These are phyloP conservation scores for Parascedosporium putredinis DNA, from an alignment of 2,329 filamentous ascomycete species.

Conservation along the genomic window DNA sequence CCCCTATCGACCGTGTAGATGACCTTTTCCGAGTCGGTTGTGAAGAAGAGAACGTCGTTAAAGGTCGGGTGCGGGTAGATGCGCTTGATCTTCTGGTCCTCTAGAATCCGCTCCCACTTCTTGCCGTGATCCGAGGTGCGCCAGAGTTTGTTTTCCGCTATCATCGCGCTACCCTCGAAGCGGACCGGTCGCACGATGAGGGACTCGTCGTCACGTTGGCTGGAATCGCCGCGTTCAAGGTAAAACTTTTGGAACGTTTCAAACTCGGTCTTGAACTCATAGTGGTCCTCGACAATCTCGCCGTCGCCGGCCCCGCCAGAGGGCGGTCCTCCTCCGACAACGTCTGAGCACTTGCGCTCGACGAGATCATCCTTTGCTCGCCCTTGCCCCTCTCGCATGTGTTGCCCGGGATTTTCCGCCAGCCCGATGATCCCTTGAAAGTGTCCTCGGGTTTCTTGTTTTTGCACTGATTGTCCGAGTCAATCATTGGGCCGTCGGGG, in stretches of 20 bases:
- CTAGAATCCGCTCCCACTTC: slow-evolving; percentile 62
- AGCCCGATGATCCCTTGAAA: slow-evolving; percentile 81
- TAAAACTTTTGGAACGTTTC: slow-evolving; percentile 53
- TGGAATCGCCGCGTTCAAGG: slow-evolving; percentile 63
- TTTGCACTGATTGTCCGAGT: slow-evolving; percentile 66
- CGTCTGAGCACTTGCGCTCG: slow-evolving; percentile 61
- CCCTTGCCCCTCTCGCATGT: slow-evolving; percentile 53
- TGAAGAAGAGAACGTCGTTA: slow-evolving; percentile 78
- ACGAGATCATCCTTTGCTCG: slow-evolving; percentile 60
- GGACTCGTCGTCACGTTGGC: slow-evolving; percentile 59
- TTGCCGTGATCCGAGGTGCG: slow-evolving; percentile 83
- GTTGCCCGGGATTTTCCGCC: slow-evolving; percentile 81
- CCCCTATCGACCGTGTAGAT: slow-evolving; percentile 77
- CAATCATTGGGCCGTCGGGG: slow-evolving; percentile 47
- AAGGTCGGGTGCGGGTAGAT: slow-evolving; percentile 74
- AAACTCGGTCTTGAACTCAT: slow-evolving; percentile 50
- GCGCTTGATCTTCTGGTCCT: slow-evolving; percentile 55
- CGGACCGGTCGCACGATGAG: slow-evolving; percentile 43
- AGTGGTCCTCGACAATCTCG: slow-evolving; percentile 51
- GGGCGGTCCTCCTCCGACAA: slow-evolving; percentile 29
- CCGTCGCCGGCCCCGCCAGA: slow-evolving; percentile 38
- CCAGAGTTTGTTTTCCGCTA: slow-evolving; percentile 49
- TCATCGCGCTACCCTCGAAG: slow-evolving; percentile 17
- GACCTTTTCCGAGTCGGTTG: slow-evolving; percentile 56
- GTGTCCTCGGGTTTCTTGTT: slow-evolving; percentile 51